Percentiles rank a stretch among this genome's conserved stretches.
phyloP scores from a whole-genome alignment of 2,329 filamentous ascomycete species.

The Stemphylium vesicarium region DNA sequence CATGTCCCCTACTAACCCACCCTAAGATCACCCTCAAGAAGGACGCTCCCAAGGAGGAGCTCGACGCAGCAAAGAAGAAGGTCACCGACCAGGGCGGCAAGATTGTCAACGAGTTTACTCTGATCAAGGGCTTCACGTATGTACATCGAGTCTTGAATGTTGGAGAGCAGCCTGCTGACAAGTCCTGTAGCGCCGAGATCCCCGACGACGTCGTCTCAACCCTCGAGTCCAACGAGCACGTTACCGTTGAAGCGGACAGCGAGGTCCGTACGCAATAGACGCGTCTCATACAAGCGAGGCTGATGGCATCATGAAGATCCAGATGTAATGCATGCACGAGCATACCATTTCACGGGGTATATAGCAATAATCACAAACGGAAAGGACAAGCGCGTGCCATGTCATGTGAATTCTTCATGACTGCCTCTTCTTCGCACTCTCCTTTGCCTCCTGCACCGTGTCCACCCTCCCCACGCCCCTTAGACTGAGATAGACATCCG shows the following conservation, averaged over 20 bases:
- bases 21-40: conserved; percentile 79
- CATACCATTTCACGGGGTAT: conserved; percentile 6
- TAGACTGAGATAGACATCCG: conserved; percentile 69
- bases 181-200: conserved; percentile 69
- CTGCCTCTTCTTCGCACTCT: conserved; percentile 5
- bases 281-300: background rate
- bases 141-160: conserved; percentile 44
- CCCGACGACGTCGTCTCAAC: conserved; percentile 69
- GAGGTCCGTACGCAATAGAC: conserved; percentile 73
- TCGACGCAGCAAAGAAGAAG: conserved; percentile 79
- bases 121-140: conserved; percentile 95
- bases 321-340: conserved; percentile 10
- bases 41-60: conserved; percentile 68
- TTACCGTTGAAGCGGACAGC: conserved; percentile 79
- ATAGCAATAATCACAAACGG: conserved; percentile 6
- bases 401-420: background rate
- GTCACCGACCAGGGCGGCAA: conserved; percentile 78
- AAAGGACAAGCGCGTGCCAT: background rate
- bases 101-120: conserved; percentile 81
- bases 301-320: conserved; percentile 12
- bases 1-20: background rate
- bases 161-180: conserved; percentile 9
- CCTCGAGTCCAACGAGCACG: conserved; percentile 71
- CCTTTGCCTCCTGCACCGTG: conserved; percentile 9
- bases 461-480: conserved; percentile 62